Base-by-base conservation (phyloP, 257 asterid genomes). In the Nicotiana noctiflora region DNA sequence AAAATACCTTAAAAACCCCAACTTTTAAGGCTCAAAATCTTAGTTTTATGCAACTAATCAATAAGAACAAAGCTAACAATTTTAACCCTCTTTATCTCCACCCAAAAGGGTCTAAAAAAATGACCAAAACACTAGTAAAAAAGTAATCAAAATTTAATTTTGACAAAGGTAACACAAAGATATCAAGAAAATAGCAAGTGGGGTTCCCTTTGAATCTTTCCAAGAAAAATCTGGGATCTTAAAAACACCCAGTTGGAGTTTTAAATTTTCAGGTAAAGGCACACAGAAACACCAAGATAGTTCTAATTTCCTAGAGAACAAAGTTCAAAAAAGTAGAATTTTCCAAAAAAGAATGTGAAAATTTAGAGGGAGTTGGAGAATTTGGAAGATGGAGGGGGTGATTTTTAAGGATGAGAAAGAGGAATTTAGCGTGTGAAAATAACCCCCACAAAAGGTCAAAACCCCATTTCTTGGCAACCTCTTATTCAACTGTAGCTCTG, bases 341-440 rank as follows among this genome's bases (percentile, higher is more conserved):
- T 53, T 63, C 44, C 8, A 46, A 8, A 44, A 75, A 82, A 40
- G n/a, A 59, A 15, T 40, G 49, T 6, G 80, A 53, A 13, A 46
- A 53, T 51, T 23, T 44, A 40, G 65, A 52, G 27, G 57, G 34
- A 34, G 31, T 12, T 37, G 53, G 57, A 70, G 67, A 25, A 60
- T 13, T 29, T 56, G 60, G 81, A 72, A 80, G 19, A 13, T 5
- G 5, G 64, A 53, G 29, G 83, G 68, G 70, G 55, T 12, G 62
- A 62, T 82, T 85, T 78, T 85, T 78, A 78, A 81, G 77, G 81
- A 62, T 51, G 84, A 57, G 82, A 66, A 34, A 27, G 75, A 60
- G 72, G 84, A 79, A 81, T 81, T 77, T 70, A 68, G 75, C 83
- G 81, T 81, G 83, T 84, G 79, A 66, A 81, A 13, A 40, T 40